These are phyloP conservation scores for Ganoderma resinaceum DNA, from an alignment of 1,284 basidiomycete species.

Conservation along the genomic window DNA sequence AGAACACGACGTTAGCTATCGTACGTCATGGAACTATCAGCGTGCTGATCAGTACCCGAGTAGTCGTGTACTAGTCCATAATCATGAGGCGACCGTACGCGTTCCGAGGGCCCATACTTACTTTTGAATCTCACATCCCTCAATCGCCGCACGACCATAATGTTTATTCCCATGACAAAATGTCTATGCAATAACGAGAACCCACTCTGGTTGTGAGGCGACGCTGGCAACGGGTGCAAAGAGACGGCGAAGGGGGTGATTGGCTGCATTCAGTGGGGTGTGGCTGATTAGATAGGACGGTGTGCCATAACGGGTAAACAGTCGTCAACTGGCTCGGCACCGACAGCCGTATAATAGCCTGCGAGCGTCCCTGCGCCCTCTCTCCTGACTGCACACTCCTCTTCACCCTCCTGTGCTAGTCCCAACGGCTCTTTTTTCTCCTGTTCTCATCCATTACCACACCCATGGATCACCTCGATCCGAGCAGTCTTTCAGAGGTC, in stretches of 20 bases:
- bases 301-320: constrained; percentile 26
- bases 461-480: constrained; percentile 43
- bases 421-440: constrained; percentile 2
- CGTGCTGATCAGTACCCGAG: constrained; percentile 14
- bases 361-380: constrained; percentile 21
- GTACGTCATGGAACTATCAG: constrained; percentile 1
- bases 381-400: constrained; percentile 18
- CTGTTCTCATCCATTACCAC: constrained; percentile 21
- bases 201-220: background rate
- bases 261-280: constrained; percentile 1
- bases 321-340: constrained; percentile 29
- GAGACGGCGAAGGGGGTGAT: background rate
- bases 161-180: background rate
- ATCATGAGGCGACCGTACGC: background rate
- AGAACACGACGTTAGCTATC: constrained; percentile 9
- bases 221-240: background rate
- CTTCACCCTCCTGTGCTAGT: constrained; percentile 7
- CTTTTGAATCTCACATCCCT: background rate
- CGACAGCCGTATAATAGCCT: constrained; percentile 24
- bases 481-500: constrained; percentile 57
- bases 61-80: constrained; percentile 4
- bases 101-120: background rate
- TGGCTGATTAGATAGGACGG: constrained; percentile 25
- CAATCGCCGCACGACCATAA: background rate
- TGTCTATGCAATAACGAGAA: background rate